Evolutionary conservation across 2,329 filamentous ascomycete species (phyloP).

Genomic region (Pseudogymnoascus sp.): DNA sequence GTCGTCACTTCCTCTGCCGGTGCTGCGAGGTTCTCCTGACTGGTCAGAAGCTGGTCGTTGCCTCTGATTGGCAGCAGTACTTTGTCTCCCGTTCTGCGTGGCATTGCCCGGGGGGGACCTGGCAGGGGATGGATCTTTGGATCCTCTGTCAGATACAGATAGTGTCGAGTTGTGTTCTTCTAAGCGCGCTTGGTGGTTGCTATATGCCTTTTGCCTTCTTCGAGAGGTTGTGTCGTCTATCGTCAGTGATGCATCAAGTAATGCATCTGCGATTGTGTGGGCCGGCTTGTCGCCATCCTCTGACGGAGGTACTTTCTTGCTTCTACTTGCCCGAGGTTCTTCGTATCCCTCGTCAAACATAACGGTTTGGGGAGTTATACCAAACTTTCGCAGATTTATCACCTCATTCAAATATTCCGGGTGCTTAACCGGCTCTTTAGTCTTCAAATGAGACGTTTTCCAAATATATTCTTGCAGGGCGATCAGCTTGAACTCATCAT

Average conservation of each 20-base stretch:
- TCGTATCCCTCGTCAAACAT: constrained; percentile 76
- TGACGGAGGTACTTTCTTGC: constrained; percentile 31
- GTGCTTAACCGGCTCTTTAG: constrained; percentile 33
- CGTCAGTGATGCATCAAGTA: constrained; percentile 84
- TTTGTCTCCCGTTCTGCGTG: not conserved
- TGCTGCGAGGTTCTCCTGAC: constrained; percentile 13
- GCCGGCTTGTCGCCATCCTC: constrained; percentile 36
- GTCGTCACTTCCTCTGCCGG: constrained; percentile 24
- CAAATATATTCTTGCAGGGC: constrained; percentile 85
- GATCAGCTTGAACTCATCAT: constrained; percentile 86
- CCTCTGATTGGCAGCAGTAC: constrained; percentile 8
- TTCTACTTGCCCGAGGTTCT: constrained; percentile 34
- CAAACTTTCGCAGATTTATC: constrained; percentile 64
- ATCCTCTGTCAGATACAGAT: not conserved
- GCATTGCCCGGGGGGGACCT: not conserved
- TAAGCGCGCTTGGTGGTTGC: constrained; percentile 41
- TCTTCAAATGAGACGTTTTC: constrained; percentile 67
- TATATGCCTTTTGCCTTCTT: constrained; percentile 43
- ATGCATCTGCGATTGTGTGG: constrained; percentile 81
- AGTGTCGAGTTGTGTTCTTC: constrained; percentile 23
- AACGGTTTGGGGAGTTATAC: constrained; percentile 77
- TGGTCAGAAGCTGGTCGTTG: constrained; percentile 16
- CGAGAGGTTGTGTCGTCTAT: constrained; percentile 61
- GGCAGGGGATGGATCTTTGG: not conserved
- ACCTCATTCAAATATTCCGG: constrained; percentile 55